Percentiles rank a stretch among this genome's conserved stretches.
These are phyloP conservation scores for Calonectria pauciramosa DNA, from an alignment of 2,329 filamentous ascomycete species.

Conservation along the genomic window DNA sequence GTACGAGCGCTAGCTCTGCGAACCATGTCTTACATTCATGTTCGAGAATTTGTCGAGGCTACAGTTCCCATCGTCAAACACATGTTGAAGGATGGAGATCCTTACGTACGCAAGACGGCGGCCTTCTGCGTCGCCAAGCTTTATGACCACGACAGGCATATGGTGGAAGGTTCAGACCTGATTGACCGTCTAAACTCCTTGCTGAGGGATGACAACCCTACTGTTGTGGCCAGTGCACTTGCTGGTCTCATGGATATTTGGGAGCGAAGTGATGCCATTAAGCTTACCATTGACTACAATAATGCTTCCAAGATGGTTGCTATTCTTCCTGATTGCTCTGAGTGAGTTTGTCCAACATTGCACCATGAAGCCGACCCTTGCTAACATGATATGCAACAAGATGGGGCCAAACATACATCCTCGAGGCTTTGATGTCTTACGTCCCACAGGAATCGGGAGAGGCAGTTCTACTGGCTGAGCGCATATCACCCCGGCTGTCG, in stretches of 20 bases:
- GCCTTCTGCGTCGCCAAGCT: conserved; percentile 97
- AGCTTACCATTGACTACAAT: conserved; percentile 96
- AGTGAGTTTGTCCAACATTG: conserved; percentile 70
- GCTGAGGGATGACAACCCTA: conserved; percentile 95
- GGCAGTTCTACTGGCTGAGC: conserved; percentile 89
- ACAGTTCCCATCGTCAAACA: conserved; percentile 87
- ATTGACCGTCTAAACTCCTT: conserved; percentile 93
- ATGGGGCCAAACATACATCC: conserved; percentile 99
- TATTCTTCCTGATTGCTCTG: conserved; percentile 95
- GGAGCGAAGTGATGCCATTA: conserved; percentile 97
- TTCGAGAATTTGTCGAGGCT: conserved; percentile 93
- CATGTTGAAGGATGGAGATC: conserved; percentile 87
- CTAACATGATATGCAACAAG: conserved; percentile 58
- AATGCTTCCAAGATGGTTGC: conserved; percentile 99
- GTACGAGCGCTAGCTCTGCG: conserved; percentile 92
- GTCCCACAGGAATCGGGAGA: conserved; percentile 92
- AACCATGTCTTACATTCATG: conserved; percentile 98
- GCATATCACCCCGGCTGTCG: conserved; percentile 94
- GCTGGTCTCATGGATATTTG: conserved; percentile 97
- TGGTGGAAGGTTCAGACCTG: conserved; percentile 91
- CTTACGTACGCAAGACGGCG: conserved; percentile 97
- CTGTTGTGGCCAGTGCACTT: conserved; percentile 93
- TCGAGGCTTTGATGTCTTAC: conserved; percentile 98
- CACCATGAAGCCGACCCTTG: not conserved
- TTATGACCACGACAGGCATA: conserved; percentile 93